Evolutionary conservation across 2,329 filamentous ascomycete genomes (phyloP), one percentile per base, ranked within the genome.

Genomic region (Daldinia sp.): DNA sequence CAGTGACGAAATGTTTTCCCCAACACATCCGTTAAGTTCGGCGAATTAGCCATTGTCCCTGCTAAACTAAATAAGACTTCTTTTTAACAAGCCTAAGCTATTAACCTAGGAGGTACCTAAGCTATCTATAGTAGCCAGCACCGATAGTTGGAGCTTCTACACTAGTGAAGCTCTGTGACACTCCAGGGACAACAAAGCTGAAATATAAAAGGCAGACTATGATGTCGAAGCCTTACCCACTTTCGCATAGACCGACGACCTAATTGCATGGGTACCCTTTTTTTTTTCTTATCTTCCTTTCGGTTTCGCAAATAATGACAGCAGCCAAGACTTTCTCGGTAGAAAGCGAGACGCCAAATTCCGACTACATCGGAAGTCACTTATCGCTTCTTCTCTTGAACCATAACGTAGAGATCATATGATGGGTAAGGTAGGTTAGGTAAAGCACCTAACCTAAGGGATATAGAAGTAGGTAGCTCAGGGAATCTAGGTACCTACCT

Each of bases 101-200:
- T n/a, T n/a, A n/a, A n/a, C n/a, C n/a, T n/a, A n/a, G n/a, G n/a
- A n/a, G n/a, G n/a, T n/a, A n/a, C n/a, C n/a, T n/a, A n/a, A n/a
- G 50, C 57, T 63, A 15, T 57, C 63, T 62, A 60, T 35, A 54
- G 58, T 54, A 68, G 53, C 55, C 41, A 52, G 41, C 62, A 56
- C 66, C 60, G 64, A 49, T 56, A 56, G 48, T 57, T 65, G 43
- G 43, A n/a, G 9, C 41, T 58, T 39, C 41, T n/a, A n/a, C n/a
- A n/a, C n/a, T 60, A 62, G 56, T 69, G 68, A 58, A 67, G 68
- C 70, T 63, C 30, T 67, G 64, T 67, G 67, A 72, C 57, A 62
- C 53, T 60, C 39, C 39, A 35, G 25, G n/a, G 35, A 49, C 57
- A 51, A 15, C 17, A 37, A 54, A 57, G 62, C 61, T 35, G n/a